Evolutionary conservation across 2,329 filamentous ascomycete species (phyloP).

Genomic region (Colletotrichum sansevieriae): DNA sequence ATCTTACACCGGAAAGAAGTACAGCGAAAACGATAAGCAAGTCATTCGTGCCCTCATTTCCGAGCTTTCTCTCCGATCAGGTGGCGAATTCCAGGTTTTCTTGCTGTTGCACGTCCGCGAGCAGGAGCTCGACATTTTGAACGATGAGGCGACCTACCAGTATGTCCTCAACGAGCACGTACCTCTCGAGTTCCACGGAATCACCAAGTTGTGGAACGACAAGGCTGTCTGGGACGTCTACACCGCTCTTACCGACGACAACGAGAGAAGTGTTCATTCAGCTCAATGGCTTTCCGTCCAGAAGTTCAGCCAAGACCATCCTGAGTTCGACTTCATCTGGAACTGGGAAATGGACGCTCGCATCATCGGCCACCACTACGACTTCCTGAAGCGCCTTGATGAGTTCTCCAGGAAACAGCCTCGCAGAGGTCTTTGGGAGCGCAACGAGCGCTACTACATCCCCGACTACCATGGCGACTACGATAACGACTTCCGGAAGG

Average conservation of each 20-base stretch:
- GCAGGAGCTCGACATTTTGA: slow-evolving; percentile 67
- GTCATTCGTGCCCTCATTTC: slow-evolving; percentile 83
- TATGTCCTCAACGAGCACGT: slow-evolving; percentile 72
- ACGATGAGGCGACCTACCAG: slow-evolving; percentile 70
- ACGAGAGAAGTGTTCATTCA: slow-evolving; percentile 66
- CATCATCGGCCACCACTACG: slow-evolving; percentile 85
- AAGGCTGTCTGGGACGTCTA: slow-evolving; percentile 82
- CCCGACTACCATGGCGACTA: slow-evolving; percentile 76
- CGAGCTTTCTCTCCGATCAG: slow-evolving; percentile 80
- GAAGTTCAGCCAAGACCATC: slow-evolving; percentile 80
- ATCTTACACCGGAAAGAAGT: slow-evolving; percentile 80
- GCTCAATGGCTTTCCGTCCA: slow-evolving; percentile 80
- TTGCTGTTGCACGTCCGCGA: slow-evolving; percentile 85
- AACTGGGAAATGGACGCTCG: slow-evolving; percentile 90
- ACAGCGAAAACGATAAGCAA: slow-evolving; percentile 83
- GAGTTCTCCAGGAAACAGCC: slow-evolving; percentile 76
- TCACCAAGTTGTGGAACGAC: slow-evolving; percentile 82
- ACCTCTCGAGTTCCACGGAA: slow-evolving; percentile 77
- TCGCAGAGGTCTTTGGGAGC: slow-evolving; percentile 80
- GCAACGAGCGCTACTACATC: slow-evolving; percentile 80
- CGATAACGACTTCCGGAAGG: slow-evolving; percentile 73
- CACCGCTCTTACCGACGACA: slow-evolving; percentile 75
- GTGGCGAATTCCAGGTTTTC: slow-evolving; percentile 85
- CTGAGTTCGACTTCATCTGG: slow-evolving; percentile 86
- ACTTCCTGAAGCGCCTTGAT: slow-evolving; percentile 76